Conservation (phyloP, 179 eudicot genomes). For the Silene vulgaris region DNA sequence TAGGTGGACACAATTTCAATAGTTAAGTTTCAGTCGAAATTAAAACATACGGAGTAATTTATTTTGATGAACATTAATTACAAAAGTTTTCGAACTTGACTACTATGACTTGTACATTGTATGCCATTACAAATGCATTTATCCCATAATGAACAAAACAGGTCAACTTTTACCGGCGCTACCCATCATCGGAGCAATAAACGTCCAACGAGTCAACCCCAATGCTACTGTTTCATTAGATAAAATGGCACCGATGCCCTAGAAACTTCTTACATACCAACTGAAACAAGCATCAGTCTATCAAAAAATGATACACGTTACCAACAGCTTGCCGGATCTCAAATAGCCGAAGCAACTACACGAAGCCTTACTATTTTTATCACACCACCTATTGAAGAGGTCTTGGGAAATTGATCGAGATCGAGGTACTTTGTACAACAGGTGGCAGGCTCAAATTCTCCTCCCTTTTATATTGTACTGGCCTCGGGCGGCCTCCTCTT, state of each 20-base stretch:
- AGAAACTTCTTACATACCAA: background rate
- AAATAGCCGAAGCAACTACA: constrained; percentile 4
- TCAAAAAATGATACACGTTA: background rate
- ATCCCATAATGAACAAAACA: too few relatives aligned
- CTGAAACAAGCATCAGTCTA: background rate
- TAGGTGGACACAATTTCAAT: too few relatives aligned
- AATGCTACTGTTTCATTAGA: background rate
- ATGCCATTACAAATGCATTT: too few relatives aligned
- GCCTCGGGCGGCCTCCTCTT: background rate
- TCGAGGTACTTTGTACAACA: background rate
- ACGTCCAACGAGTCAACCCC: background rate
- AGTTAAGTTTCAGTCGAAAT: too few relatives aligned
- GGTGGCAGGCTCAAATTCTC: background rate
- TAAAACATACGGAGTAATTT: too few relatives aligned
- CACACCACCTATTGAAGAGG: too few relatives aligned
- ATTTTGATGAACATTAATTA: too few relatives aligned
- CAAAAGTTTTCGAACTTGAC: too few relatives aligned
- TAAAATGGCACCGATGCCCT: background rate
- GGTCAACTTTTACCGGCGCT: too few relatives aligned
- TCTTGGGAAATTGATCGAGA: background rate
- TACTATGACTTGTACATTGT: too few relatives aligned
- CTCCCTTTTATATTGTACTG: background rate
- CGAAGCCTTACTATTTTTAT: background rate
- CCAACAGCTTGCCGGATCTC: background rate
- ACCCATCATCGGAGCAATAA: too few relatives aligned